Evolutionary conservation across 306 rosid species (phyloP).

Genomic region (Senna tora): DNA sequence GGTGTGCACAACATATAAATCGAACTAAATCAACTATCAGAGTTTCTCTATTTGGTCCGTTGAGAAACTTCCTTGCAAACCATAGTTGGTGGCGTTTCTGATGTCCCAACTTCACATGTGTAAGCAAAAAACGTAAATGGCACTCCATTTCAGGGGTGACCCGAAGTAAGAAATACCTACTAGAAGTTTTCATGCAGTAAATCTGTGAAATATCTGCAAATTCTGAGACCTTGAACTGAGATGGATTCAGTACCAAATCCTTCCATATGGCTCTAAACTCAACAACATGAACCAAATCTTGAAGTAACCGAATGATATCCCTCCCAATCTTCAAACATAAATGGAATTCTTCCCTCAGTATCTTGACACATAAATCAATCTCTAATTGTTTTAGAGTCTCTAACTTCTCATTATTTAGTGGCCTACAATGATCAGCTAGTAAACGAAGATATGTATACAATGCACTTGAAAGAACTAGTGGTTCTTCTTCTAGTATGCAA

Average conservation of each 20-base stretch:
- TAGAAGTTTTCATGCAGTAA: conserved; percentile 61
- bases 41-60: conserved; percentile 58
- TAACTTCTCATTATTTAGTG: conserved; percentile 37
- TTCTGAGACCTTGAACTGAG: conserved; percentile 45
- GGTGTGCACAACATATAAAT: conserved; percentile 83
- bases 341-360: conserved; percentile 64
- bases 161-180: conserved; percentile 59
- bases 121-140: conserved; percentile 68
- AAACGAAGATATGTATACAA: conserved; percentile 71
- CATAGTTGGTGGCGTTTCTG: conserved; percentile 75
- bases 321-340: conserved; percentile 77
- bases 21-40: conserved; percentile 69
- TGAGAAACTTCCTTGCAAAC: conserved; percentile 69
- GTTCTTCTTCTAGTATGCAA: conserved; percentile 54
- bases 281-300: conserved; percentile 67
- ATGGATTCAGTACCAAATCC: conserved; percentile 56
- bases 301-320: conserved; percentile 74
- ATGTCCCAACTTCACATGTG: conserved; percentile 69
- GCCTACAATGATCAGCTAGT: conserved; percentile 66
- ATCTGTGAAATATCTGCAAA: conserved; percentile 65
- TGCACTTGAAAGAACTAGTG: conserved; percentile 57
- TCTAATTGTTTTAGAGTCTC: conserved; percentile 63
- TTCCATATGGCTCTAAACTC: conserved; percentile 70
- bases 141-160: conserved; percentile 80
- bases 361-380: conserved; percentile 66